Conservation (phyloP, 1,284 basidiomycete species). For the Rhodotorula sp. region DNA sequence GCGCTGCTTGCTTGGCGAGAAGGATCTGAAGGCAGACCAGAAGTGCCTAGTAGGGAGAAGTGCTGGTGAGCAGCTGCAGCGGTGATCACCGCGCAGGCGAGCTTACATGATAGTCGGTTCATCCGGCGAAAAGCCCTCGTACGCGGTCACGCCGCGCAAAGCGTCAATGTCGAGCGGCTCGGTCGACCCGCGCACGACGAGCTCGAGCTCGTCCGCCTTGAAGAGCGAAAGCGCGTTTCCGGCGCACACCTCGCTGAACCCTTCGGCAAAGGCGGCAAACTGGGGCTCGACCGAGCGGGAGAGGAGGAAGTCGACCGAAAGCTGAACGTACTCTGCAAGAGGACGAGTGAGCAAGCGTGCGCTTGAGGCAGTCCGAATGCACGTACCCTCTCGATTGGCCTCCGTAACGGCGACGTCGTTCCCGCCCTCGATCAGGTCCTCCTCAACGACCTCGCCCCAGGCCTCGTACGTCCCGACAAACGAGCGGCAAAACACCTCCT, state of each 20-base stretch:
- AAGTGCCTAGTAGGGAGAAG: constrained; percentile 30
- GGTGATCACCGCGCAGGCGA: neutral
- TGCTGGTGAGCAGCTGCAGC: neutral
- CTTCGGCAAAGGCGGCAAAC: constrained; percentile 44
- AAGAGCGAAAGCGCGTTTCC: constrained; percentile 46
- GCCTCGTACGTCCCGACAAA: constrained; percentile 45
- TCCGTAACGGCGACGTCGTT: constrained; percentile 36
- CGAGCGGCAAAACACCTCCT: constrained; percentile 38
- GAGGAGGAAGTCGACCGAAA: constrained; percentile 35
- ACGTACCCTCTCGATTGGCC: constrained; percentile 41
- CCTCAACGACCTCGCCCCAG: constrained; percentile 41
- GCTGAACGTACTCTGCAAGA: constrained; percentile 20
- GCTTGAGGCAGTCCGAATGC: too few relatives aligned
- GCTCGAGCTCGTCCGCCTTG: constrained; percentile 45
- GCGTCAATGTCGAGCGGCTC: constrained; percentile 43
- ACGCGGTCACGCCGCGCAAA: constrained; percentile 35
- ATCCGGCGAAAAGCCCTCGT: constrained; percentile 40
- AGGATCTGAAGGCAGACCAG: constrained; percentile 37
- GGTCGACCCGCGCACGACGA: constrained; percentile 43
- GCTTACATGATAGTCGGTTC: constrained; percentile 37
- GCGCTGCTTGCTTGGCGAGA: constrained; percentile 27
- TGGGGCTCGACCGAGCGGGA: constrained; percentile 33
- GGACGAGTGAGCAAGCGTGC: neutral
- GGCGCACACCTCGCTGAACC: constrained; percentile 42
- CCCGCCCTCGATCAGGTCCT: constrained; percentile 41